Base-by-base conservation (phyloP, 192 early-diverging fungal genomes). In the Phlyctochytrium arcticum region DNA sequence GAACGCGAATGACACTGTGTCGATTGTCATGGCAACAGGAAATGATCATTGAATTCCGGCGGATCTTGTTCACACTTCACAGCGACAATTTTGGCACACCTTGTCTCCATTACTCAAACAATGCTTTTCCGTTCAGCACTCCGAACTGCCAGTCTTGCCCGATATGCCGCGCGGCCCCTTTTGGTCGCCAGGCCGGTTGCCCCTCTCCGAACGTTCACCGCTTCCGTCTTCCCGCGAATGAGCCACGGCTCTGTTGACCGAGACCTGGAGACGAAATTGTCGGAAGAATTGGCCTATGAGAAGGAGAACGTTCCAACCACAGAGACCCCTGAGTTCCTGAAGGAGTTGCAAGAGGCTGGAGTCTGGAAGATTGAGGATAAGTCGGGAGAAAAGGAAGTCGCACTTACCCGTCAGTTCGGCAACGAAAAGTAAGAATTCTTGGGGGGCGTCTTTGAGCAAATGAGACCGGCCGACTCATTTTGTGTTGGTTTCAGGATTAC, bases 321-420 rank as follows among this genome's bases (percentile, higher is more conserved):
- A 24, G 23, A 31, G 12, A 74, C 75, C 39, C 85, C 89, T 36
- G 78, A 82, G 50, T 96, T 92, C 68, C 73, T 93, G 31, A 78
- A 87, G 67, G 78, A 82, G 35, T 96, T 94, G 69, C 60, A 83
- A 56, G 69, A 84, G 34, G 68, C 75, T 53, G 85, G 85, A 29
- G 73, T 68, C 34, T 84, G 68, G 72, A 80, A 74, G 85, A 81
- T 98, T 75, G 85, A 90, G 62, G 89, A 94, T 70, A 84, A 85
- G 67, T 19, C 78, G 10, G 92, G 92, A 35, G 67, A 79, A 3
- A 91, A 90, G 71, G 87, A 90, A 75, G 89, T 98, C 30, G 62
- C 67, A 29, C 70, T 98, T 65, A 84, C 86, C 17, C 83, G 92
- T 70, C 88, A 85, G 56, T 94, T 93, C 75, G 93, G 92, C 44